A percentile compares a stretch with the other conserved stretches of the same genome.
Evolutionary conservation across 768 basidiomycete species (phyloP).

Genomic region (Lentinula detonsa): DNA sequence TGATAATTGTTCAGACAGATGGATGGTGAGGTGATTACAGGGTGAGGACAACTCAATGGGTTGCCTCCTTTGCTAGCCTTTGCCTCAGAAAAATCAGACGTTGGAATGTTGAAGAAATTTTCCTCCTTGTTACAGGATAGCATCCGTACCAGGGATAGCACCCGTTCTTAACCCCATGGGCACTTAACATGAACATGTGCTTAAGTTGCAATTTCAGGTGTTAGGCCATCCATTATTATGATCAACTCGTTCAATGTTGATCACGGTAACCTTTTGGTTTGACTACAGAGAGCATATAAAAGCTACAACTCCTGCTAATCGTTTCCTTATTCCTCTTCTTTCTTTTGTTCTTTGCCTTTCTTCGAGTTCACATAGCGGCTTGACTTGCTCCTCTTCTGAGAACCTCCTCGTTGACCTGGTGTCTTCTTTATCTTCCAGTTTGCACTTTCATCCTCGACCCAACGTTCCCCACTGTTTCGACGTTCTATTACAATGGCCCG

Average conservation of each 20-base stretch:
- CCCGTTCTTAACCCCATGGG: too few species aligned
- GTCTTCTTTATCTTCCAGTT: background rate
- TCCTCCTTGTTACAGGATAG: background rate
- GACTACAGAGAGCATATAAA: background rate
- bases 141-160: background rate
- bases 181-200: too few species aligned
- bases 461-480: background rate
- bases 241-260: too few species aligned
- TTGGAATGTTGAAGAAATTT: background rate
- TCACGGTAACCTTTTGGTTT: too few species aligned
- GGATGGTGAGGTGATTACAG: too few species aligned
- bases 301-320: background rate
- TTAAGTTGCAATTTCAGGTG: too few species aligned
- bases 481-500: background rate
- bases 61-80: too few species aligned
- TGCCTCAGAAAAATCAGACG: background rate
- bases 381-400: background rate
- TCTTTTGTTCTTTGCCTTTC: background rate
- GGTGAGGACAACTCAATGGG: too few species aligned
- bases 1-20: too few species aligned
- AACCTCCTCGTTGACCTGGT: background rate
- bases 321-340: background rate
- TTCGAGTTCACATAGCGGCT: background rate
- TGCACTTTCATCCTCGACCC: background rate
- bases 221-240: too few species aligned